Conservation (phyloP, 768 basidiomycete genomes). For the Punctularia strigosozonata region DNA sequence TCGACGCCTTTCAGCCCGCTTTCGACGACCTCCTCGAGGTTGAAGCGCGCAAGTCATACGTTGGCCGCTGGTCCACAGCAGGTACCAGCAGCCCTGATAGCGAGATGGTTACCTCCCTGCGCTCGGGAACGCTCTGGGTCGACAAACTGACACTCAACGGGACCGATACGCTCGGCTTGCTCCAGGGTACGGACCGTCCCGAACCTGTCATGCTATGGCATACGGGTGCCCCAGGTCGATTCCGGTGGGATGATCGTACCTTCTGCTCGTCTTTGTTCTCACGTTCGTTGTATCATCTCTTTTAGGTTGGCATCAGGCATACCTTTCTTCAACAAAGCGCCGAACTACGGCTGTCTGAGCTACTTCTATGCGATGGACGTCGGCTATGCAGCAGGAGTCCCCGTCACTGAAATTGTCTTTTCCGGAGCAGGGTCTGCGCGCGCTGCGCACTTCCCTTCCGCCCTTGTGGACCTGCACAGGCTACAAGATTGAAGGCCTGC, state of each 20-base stretch:
- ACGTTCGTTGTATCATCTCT: background rate
- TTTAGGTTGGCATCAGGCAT: background rate
- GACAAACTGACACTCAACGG: background rate
- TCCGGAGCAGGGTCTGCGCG: background rate
- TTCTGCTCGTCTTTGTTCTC: background rate
- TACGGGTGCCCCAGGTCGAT: background rate
- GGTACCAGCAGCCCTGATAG: too few relatives aligned
- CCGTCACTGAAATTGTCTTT: background rate
- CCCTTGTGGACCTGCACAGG: background rate
- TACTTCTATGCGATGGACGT: background rate
- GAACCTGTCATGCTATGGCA: background rate
- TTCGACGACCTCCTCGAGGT: conserved; percentile 5
- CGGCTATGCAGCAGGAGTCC: background rate
- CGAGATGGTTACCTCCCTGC: background rate
- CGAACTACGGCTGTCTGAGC: background rate
- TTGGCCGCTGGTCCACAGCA: background rate
- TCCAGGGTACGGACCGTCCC: background rate
- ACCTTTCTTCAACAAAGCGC: background rate
- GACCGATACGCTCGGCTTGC: background rate
- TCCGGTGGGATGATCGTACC: background rate
- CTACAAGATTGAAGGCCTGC: too few relatives aligned
- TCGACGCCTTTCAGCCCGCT: conserved; percentile 10
- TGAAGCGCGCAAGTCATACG: background rate
- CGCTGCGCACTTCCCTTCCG: background rate
- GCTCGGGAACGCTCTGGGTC: background rate